Evolutionary conservation across 352 stramenopile species (phyloP), one percentile per base, ranked within the genome.

Genomic region (Phytophthora cajani): DNA sequence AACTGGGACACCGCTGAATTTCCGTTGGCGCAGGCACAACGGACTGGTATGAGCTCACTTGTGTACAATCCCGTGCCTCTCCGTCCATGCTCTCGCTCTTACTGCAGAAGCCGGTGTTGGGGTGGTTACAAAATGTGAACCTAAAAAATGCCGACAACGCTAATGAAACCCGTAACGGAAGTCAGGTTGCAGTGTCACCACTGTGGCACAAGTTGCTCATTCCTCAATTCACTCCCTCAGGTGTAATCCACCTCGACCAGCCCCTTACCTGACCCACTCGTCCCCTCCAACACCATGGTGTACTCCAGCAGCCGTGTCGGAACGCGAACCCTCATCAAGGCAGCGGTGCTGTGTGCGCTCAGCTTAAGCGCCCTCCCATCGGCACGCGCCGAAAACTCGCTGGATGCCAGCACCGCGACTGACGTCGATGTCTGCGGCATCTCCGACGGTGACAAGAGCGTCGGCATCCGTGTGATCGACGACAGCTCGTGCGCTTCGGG

Each of bases 341-440:
- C 61, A 32, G 73, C 73, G 1, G 69, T 69, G 25, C 30, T 80
- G n/a, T 77, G 69, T n/a, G 69, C 64, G 12, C 60, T 80, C 6
- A 71, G 57, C 38, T 25, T 76, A 21, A 71, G 59, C 14, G 50
- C 53, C n/a, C 42, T 69, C 11, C 62, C 57, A 38, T 58, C 69
- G 8, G 40, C 67, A 36, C 23, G 17, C 25, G 67, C 58, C 38
- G 10, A 46, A 6, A 8, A 9, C 38, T 46, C 38, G 4, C 38
- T n/a, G 16, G 38, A 46, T n/a, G 38, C 38, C 38, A 46, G 38
- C 38, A 46, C 38, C 5, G 38, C 38, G 12, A 17, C 38, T 5
- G 38, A 46, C 6, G 38, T 38, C 77, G 77, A 56, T 5, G 38
- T 46, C 38, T 46, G 38, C 38, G 38, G 38, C 5, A 46, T 46